phyloP scores from a whole-genome alignment of 805 yeast species.

The Maudiozyma turicensis region DNA sequence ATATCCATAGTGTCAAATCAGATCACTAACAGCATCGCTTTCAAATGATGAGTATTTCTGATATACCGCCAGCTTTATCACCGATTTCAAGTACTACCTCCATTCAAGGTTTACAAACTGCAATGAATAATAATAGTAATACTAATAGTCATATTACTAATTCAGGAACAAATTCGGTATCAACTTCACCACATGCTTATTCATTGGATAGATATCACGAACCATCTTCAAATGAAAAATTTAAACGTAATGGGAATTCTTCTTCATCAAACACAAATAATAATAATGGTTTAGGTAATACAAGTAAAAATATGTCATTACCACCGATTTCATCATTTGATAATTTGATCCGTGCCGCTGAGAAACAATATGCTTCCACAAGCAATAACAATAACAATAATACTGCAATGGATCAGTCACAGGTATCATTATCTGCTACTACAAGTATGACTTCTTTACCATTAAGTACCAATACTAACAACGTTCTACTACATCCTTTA shows the following conservation, averaged over 20 bases:
- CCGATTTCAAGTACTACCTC: not conserved
- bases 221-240: slow-evolving; percentile 6
- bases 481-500: too few species aligned
- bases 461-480: not conserved
- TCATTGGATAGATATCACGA: slow-evolving; percentile 9
- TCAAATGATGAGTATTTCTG: not conserved
- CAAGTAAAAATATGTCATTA: slow-evolving; percentile 6
- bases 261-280: not conserved
- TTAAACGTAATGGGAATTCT: not conserved
- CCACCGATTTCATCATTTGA: slow-evolving; percentile 28
- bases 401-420: not conserved
- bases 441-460: not conserved
- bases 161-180: not conserved
- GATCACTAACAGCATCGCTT: not conserved
- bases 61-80: not conserved
- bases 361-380: slow-evolving; percentile 11
- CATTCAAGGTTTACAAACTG: not conserved
- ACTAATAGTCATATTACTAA: too few species aligned
- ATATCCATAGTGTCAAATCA: too few species aligned
- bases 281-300: not conserved
- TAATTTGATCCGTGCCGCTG: slow-evolving; percentile 22
- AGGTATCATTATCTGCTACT: not conserved
- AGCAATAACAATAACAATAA: not conserved
- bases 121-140: not conserved
- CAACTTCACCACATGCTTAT: slow-evolving; percentile 1